phyloP scores from a whole-genome alignment of 2,329 filamentous ascomycete genomes.

The Nemania diffusa region DNA sequence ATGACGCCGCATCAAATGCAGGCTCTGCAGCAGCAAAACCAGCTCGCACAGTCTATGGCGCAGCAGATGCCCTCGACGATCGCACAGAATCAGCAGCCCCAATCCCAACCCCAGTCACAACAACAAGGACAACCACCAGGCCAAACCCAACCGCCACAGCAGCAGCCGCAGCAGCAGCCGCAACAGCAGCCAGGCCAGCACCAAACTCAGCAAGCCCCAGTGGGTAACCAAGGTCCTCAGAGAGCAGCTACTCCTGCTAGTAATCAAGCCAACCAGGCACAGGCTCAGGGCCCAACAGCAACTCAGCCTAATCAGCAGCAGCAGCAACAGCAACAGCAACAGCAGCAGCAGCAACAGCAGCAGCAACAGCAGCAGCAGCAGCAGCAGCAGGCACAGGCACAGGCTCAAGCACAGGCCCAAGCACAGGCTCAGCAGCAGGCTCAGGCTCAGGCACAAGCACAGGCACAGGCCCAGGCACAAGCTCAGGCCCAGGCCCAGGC shows the following conservation, averaged over 20 bases:
- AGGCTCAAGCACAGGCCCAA: constrained; percentile 47
- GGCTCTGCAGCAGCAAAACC: constrained; percentile 49
- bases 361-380: constrained; percentile 52
- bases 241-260: constrained; percentile 36
- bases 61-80: constrained; percentile 51
- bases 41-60: constrained; percentile 51
- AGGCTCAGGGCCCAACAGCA: constrained; percentile 47
- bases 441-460: constrained; percentile 49
- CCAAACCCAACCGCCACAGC: constrained; percentile 38
- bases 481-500: constrained; percentile 26
- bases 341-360: constrained; percentile 49
- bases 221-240: constrained; percentile 41
- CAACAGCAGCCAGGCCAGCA: constrained; percentile 40
- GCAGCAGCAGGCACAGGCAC: constrained; percentile 48
- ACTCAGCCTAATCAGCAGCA: constrained; percentile 46
- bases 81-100: constrained; percentile 53
- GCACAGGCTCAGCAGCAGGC: constrained; percentile 48
- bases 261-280: constrained; percentile 47
- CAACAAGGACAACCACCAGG: constrained; percentile 40
- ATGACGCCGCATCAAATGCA: constrained; percentile 57
- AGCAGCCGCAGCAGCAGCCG: constrained; percentile 30
- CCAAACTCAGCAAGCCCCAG: constrained; percentile 36
- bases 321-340: constrained; percentile 48
- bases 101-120: constrained; percentile 45
- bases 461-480: constrained; percentile 45